A percentile compares a stretch with the other conserved stretches of the same genome.
phyloP scores from a whole-genome alignment of 2,329 filamentous ascomycete species.

The Lachnellula occidentalis region DNA sequence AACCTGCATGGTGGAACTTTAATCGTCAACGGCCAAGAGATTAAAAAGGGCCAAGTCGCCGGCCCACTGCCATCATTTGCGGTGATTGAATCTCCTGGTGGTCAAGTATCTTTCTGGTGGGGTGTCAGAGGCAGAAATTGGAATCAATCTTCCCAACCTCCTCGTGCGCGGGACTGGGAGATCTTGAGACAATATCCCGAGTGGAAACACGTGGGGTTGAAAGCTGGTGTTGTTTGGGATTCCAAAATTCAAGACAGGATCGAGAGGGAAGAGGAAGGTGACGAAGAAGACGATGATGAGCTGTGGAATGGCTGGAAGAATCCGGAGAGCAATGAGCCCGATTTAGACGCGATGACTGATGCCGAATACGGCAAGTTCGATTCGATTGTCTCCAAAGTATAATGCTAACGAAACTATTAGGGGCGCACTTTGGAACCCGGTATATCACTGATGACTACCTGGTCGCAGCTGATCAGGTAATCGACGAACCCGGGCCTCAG shows the following conservation, averaged over 20 bases:
- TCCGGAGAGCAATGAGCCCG: background rate
- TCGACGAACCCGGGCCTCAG: background rate
- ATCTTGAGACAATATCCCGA: slow-evolving; percentile 10
- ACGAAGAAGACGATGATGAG: slow-evolving; percentile 15
- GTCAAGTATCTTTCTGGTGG: slow-evolving; percentile 27
- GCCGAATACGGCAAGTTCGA: background rate
- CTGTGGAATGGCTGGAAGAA: slow-evolving; percentile 15
- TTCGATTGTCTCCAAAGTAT: background rate
- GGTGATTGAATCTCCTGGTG: slow-evolving; percentile 24
- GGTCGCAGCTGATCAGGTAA: background rate
- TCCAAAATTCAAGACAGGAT: slow-evolving; percentile 19
- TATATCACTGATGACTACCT: background rate
- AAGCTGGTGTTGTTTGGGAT: slow-evolving; percentile 22
- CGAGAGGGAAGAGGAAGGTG: slow-evolving; percentile 17
- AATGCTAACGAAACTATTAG: background rate
- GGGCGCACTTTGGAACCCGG: background rate
- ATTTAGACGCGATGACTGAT: background rate
- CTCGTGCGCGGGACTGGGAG: slow-evolving; percentile 10
- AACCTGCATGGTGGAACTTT: slow-evolving; percentile 24
- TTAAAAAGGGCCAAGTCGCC: slow-evolving; percentile 24
- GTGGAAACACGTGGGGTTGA: slow-evolving; percentile 13
- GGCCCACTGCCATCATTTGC: slow-evolving; percentile 29
- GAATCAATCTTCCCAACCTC: background rate
- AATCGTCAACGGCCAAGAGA: slow-evolving; percentile 24
- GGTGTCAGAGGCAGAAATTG: slow-evolving; percentile 20